phyloP scores from a whole-genome alignment of 2,329 filamentous ascomycete species.

The Xylaria sp. region DNA sequence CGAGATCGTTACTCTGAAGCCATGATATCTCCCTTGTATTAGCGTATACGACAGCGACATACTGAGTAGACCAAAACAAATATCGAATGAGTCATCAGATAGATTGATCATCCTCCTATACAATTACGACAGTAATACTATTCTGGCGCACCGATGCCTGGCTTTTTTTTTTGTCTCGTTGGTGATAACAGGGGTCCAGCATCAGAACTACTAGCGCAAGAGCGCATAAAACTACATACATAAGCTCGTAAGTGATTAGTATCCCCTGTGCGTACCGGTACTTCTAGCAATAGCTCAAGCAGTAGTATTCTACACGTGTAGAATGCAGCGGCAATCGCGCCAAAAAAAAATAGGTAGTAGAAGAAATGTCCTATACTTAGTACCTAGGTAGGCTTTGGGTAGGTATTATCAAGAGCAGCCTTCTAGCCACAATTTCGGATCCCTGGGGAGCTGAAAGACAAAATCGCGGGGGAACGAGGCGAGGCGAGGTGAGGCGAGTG shows the following conservation, averaged over 20 bases:
- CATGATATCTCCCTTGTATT: background rate
- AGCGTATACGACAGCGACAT: background rate
- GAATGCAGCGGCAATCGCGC: background rate
- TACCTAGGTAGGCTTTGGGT: too few species aligned
- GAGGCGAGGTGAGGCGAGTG: constrained; percentile 26
- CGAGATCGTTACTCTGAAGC: constrained; percentile 17
- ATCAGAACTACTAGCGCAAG: background rate
- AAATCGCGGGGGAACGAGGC: constrained; percentile 31
- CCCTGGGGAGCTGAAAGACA: constrained; percentile 38
- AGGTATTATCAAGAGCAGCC: background rate
- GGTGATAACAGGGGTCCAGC: too few species aligned
- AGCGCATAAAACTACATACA: background rate
- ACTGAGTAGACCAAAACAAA: background rate
- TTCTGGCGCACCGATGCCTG: too few species aligned
- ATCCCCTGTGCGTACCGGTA: too few species aligned
- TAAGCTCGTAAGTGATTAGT: too few species aligned
- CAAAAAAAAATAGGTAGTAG: too few species aligned
- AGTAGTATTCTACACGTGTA: background rate
- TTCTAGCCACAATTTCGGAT: constrained; percentile 13
- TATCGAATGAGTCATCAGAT: constrained; percentile 7
- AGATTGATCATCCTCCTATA: background rate
- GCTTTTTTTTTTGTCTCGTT: too few species aligned
- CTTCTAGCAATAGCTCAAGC: background rate
- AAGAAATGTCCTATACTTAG: too few species aligned
- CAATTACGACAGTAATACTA: background rate